Conservation (phyloP, 768 basidiomycete genomes). For the Lactarius trivialis region DNA sequence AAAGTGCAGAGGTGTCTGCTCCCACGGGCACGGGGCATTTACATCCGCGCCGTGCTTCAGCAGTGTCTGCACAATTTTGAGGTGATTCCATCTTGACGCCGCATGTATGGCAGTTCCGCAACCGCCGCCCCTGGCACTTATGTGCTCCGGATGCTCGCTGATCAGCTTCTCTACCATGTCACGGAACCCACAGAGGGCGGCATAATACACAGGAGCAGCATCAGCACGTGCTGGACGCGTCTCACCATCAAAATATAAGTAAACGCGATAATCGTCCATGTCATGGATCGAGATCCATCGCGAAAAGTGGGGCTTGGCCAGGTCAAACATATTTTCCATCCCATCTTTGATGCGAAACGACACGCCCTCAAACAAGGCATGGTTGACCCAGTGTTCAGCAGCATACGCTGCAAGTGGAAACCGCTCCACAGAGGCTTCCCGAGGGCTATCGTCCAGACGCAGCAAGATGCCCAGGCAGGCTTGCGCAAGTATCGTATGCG, state of each 20-base stretch:
- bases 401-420: neutral
- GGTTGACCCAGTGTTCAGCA: neutral
- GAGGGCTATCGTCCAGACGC: neutral
- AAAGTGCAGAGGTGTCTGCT: neutral
- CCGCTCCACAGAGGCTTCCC: neutral
- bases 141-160: neutral
- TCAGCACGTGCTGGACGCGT: neutral
- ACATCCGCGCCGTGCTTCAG: neutral
- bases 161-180: neutral
- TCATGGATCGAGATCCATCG: neutral
- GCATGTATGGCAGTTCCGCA: neutral
- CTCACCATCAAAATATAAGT: too few species aligned
- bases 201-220: neutral
- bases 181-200: neutral
- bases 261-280: too few species aligned
- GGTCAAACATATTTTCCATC: neutral
- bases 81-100: neutral
- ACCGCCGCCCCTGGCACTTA: neutral
- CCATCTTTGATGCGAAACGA: neutral
- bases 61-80: neutral
- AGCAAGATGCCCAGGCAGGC: neutral
- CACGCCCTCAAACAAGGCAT: neutral
- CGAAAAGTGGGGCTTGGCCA: neutral
- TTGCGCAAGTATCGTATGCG: neutral
- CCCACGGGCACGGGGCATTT: neutral